These are phyloP conservation scores for Tilletia caries DNA, from an alignment of 1,284 basidiomycete species.

Conservation along the genomic window DNA sequence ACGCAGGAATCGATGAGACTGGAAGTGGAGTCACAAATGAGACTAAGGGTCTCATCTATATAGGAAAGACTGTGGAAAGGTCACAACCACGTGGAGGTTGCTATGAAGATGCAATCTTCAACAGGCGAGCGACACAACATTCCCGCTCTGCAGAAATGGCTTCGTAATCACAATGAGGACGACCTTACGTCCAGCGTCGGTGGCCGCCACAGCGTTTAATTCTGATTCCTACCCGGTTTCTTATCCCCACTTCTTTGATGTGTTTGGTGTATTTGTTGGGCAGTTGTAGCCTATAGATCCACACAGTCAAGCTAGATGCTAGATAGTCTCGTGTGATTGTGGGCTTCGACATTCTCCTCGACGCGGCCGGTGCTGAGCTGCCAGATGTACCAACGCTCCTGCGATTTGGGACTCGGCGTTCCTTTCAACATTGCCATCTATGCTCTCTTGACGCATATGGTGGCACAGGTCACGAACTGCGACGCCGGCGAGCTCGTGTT, in stretches of 20 bases:
- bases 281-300: too few relatives aligned
- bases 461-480: conserved; percentile 82
- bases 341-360: too few relatives aligned
- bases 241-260: background rate
- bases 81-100: too few relatives aligned
- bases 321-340: too few relatives aligned
- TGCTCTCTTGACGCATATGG: conserved; percentile 92
- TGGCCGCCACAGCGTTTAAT: conserved; percentile 9
- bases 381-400: conserved; percentile 96
- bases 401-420: conserved; percentile 84
- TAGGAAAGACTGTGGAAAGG: too few relatives aligned
- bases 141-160: conserved; percentile 47
- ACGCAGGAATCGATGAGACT: too few relatives aligned
- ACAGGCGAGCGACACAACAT: conserved; percentile 48
- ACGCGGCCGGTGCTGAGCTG: conserved; percentile 65
- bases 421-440: conserved; percentile 99
- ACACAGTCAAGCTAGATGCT: too few relatives aligned
- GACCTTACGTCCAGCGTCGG: conserved; percentile 45
- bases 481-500: conserved; percentile 81
- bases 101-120: too few relatives aligned
- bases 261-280: too few relatives aligned
- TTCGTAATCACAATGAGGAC: conserved; percentile 48
- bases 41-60: too few relatives aligned
- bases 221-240: background rate
- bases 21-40: too few relatives aligned